Evolutionary conservation across 495 filamentous ascomycete species (phyloP), one percentile per base, ranked within the genome.

Genomic region (Viridothelium virens): DNA sequence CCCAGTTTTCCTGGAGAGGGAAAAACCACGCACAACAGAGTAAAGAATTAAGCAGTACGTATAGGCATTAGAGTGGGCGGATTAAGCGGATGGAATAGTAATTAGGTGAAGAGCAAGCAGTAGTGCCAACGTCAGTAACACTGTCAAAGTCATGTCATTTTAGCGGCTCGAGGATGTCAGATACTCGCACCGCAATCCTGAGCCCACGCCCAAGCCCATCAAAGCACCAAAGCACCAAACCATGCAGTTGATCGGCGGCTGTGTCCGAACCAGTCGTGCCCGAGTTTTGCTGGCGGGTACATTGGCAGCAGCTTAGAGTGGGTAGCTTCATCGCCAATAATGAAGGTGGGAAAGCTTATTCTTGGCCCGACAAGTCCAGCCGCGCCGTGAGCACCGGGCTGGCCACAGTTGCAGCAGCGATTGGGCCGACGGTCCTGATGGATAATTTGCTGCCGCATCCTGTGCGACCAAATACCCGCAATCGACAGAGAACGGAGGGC

Each of bases 331-430:
- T 25, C 25, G 25, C 25, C 25, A 25, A 25, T 25, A 25, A 25
- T 25, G 25, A 59, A 59, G 18, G 36, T 59, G 53, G 53, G 53
- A 59, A 59, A 59, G 53, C 53, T 59, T 59, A 59, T 59, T 59
- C 53, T 59, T 59, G 53, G 53, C 33, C 31, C 25, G 53, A 34
- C 53, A 59, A 59, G 25, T 59, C 53, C 53, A 59, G 53, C 53
- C 53, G 53, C 53, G 53, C 53, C 53, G 53, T 25, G 25, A 25
- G 25, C 53, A 18, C 11, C 53, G 53, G 53, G 10, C 53, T 7
- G 31, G 53, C 53, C 53, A 18, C 10, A 7, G 5, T 31, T 1
- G 25, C 25, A n/a, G 18, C 31, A 36, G 25, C 36, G 25, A 59
- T 59, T 59, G 53, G 53, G 25, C 53, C 7, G 53, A 31, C 31